Percentiles rank a stretch among this genome's conserved stretches.
Conservation (phyloP, 2,329 filamentous ascomycete species). For the Colletotrichum sp. region DNA sequence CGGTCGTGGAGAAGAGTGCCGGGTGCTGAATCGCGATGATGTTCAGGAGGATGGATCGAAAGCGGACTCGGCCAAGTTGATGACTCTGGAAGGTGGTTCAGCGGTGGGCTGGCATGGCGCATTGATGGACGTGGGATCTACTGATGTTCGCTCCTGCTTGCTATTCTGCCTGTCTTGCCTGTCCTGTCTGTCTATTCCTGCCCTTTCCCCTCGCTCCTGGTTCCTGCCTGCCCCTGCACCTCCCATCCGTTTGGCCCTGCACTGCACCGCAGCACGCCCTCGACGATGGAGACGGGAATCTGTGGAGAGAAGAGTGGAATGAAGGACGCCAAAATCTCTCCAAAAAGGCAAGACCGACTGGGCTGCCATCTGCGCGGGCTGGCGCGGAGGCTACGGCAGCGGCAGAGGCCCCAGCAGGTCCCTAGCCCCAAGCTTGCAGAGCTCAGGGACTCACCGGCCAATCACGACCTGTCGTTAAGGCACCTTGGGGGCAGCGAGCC, state of each 20-base stretch:
- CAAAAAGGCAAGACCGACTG: neutral
- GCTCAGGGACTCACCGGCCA: neutral
- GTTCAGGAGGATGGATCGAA: neutral
- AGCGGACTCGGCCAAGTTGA: neutral
- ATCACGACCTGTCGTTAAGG: neutral
- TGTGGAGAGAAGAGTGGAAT: neutral
- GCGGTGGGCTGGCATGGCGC: neutral
- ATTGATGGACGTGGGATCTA: neutral
- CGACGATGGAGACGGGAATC: neutral
- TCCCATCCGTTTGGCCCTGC: neutral
- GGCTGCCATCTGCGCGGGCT: neutral
- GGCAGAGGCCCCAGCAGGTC: neutral
- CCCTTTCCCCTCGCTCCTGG: neutral
- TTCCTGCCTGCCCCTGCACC: neutral
- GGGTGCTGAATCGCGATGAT: neutral
- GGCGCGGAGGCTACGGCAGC: conserved; percentile 11
- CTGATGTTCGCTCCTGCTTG: neutral
- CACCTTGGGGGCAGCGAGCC: neutral
- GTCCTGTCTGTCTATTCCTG: neutral
- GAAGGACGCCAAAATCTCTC: neutral
- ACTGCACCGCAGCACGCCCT: neutral
- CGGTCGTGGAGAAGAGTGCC: neutral
- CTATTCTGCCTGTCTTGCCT: neutral
- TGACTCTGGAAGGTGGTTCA: neutral
- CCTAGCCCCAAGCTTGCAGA: neutral